Evolutionary conservation across 2,329 filamentous ascomycete genomes (phyloP).

Genomic region (Xylaria sp.): DNA sequence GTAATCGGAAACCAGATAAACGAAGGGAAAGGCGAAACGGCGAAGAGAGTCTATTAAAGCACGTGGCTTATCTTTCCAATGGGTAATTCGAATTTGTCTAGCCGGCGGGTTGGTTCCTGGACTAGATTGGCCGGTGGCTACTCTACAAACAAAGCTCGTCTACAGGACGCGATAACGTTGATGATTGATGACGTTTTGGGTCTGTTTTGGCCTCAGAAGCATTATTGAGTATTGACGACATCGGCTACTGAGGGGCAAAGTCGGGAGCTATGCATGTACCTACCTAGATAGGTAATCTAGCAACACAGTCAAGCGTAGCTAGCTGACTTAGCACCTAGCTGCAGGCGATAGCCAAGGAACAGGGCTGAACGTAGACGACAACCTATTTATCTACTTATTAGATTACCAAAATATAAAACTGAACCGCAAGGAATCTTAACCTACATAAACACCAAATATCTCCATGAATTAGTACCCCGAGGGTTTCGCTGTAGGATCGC

Average conservation of each 20-base stretch:
- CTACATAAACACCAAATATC: not conserved
- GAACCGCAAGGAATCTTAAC: no score
- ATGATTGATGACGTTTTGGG: constrained; percentile 1
- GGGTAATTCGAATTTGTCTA: not conserved
- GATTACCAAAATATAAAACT: no score
- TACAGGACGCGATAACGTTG: not conserved
- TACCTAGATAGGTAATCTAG: not conserved
- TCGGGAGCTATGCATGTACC: constrained; percentile 1
- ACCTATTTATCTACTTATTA: no score
- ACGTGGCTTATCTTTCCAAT: not conserved
- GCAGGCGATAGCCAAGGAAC: no score
- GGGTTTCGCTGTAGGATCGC: not conserved
- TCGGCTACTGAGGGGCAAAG: constrained; percentile 2
- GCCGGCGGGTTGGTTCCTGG: not conserved
- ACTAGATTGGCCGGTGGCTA: not conserved
- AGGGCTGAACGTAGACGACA: no score
- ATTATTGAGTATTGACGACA: not conserved
- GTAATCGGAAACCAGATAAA: not conserved
- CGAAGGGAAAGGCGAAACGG: not conserved
- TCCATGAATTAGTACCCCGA: not conserved
- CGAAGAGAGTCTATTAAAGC: not conserved
- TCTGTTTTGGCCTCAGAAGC: not conserved
- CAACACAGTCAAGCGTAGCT: not conserved
- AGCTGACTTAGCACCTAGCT: not conserved
- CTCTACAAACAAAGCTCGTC: not conserved